Conservation (phyloP, 768 basidiomycete species). For the Rhodotorula kratochvilovae region DNA sequence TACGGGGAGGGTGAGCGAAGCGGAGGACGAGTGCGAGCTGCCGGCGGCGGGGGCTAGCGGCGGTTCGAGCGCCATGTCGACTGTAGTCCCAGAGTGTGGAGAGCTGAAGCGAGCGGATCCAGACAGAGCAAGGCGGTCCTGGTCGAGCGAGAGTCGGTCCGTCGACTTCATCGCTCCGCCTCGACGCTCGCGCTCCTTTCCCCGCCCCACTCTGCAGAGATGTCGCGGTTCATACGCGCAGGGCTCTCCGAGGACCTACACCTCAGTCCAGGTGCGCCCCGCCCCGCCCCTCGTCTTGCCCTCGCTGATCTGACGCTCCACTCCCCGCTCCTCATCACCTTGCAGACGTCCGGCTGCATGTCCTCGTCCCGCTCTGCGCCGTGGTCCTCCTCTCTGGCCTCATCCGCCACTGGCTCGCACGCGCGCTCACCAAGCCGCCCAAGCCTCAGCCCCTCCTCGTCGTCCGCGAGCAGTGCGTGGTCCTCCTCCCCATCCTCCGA, state of each 20-base stretch:
- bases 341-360: conserved; percentile 34
- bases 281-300: too few relatives aligned
- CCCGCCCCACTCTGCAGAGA: background rate
- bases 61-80: too few relatives aligned
- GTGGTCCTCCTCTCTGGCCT: conserved; percentile 61
- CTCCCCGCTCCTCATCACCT: background rate
- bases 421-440: conserved; percentile 75
- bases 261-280: conserved; percentile 20
- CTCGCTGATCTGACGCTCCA: background rate
- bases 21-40: too few relatives aligned
- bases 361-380: conserved; percentile 27
- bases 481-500: background rate
- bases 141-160: too few relatives aligned
- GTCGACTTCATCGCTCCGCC: too few relatives aligned
- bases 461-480: conserved; percentile 83
- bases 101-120: too few relatives aligned
- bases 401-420: conserved; percentile 82
- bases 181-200: too few relatives aligned
- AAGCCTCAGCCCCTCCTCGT: conserved; percentile 72
- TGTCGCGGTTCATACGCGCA: background rate
- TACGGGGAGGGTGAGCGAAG: background rate
- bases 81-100: too few relatives aligned
- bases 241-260: background rate
- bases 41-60: too few relatives aligned
- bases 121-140: too few relatives aligned